A percentile compares a stretch with the other conserved stretches of the same genome.
Evolutionary conservation across 2,329 filamentous ascomycete species (phyloP).

Genomic region (Alternaria metachromatica): DNA sequence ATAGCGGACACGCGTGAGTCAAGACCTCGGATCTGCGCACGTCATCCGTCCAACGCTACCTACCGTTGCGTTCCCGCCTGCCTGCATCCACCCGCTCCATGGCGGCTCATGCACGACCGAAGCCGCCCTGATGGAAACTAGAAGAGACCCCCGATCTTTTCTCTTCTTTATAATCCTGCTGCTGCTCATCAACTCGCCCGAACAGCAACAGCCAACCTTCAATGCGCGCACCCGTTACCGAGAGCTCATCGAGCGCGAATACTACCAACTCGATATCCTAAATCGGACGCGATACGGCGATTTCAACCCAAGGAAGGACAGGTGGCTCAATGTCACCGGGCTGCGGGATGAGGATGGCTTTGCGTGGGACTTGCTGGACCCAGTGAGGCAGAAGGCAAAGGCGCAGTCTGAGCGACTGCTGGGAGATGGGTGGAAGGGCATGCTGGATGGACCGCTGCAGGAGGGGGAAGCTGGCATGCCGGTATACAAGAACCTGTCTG

Average conservation of each 20-base stretch:
- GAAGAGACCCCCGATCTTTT: conserved; percentile 46
- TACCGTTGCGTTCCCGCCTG: not conserved
- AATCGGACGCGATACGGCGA: conserved; percentile 53
- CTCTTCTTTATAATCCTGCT: conserved; percentile 48
- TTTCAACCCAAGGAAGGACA: conserved; percentile 54
- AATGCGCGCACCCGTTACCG: conserved; percentile 48
- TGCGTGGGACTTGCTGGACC: conserved; percentile 75
- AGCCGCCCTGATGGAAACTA: conserved; percentile 45
- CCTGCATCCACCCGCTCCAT: conserved; percentile 24
- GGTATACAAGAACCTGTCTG: conserved; percentile 80
- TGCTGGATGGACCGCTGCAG: conserved; percentile 45
- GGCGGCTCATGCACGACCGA: conserved; percentile 30
- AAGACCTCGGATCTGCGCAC: conserved; percentile 6
- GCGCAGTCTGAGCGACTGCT: conserved; percentile 58
- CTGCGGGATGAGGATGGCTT: conserved; percentile 76
- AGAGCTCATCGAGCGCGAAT: conserved; percentile 59
- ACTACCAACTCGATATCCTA: conserved; percentile 56
- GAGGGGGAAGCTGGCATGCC: conserved; percentile 55
- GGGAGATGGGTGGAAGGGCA: conserved; percentile 40
- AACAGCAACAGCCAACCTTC: conserved; percentile 43
- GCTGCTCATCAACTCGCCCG: conserved; percentile 47
- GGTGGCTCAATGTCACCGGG: conserved; percentile 70
- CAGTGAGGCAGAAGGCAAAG: conserved; percentile 70
- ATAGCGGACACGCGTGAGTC: not conserved
- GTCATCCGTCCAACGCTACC: conserved; percentile 6